These are phyloP conservation scores for Aspergillus oerlinghausenensis DNA, from an alignment of 2,329 filamentous ascomycete genomes.

Conservation along the genomic window DNA sequence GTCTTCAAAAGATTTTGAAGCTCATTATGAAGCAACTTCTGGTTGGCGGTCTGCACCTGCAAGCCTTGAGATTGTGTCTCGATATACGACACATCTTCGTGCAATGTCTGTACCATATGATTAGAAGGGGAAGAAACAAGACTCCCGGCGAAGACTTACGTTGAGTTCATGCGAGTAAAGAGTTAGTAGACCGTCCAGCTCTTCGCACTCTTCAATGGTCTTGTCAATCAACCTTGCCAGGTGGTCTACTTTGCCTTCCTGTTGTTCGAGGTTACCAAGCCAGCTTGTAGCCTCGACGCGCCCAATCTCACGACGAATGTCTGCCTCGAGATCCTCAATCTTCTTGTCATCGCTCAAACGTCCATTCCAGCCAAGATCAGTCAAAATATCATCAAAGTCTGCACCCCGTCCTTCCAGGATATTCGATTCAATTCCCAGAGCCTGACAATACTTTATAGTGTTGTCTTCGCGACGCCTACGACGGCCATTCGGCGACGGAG, in stretches of 20 bases:
- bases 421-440: conserved; percentile 70
- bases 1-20: conserved; percentile 84
- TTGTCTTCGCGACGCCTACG: conserved; percentile 65
- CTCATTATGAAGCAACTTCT: conserved; percentile 87
- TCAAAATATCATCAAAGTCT: conserved; percentile 77
- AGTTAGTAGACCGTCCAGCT: conserved; percentile 88
- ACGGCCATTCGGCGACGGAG: conserved; percentile 45
- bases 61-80: conserved; percentile 95
- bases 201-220: conserved; percentile 92
- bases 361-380: conserved; percentile 85
- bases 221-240: conserved; percentile 82
- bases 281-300: conserved; percentile 89
- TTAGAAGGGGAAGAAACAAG: conserved; percentile 20
- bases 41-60: conserved; percentile 94
- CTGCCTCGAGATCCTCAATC: conserved; percentile 74
- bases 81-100: conserved; percentile 94
- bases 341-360: conserved; percentile 69
- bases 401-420: conserved; percentile 71
- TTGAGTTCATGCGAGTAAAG: conserved; percentile 92
- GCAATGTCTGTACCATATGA: conserved; percentile 62
- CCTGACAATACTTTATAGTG: conserved; percentile 71
- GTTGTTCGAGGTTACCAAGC: conserved; percentile 76
- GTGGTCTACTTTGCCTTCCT: conserved; percentile 82
- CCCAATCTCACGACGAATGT: conserved; percentile 81
- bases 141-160: conserved; percentile 49